Evolutionary conservation across 2,329 filamentous ascomycete genomes (phyloP), one percentile per base, ranked within the genome.

Genomic region (Didymella segeticola): DNA sequence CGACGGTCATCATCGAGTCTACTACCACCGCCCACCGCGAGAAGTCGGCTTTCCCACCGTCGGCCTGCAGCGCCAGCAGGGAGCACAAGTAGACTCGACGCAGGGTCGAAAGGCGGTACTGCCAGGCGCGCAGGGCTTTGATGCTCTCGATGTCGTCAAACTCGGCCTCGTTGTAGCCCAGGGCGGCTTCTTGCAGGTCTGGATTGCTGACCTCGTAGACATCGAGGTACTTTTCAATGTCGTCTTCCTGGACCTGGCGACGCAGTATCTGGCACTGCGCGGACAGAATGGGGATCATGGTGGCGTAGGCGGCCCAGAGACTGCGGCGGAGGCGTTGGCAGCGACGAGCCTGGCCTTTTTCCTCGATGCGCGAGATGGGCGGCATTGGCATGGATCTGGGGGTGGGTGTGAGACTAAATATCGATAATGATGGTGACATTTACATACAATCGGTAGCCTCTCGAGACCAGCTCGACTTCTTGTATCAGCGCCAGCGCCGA

Each of bases 381-480:
- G 95, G 93, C 29, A 98, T 78, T 20, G 93, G 93, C 14, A 87
- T 89, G 80, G 91, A 96, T 77, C 91, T 96, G 66, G 48, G 33
- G 12, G 54, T 8, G 33, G 12, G 54, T 8, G 31, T 47, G 17
- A 49, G 51, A 17, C 2, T 9, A 7, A 2, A 6, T 1, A 6
- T 3, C 22, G n/a, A 9, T 12, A 19, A 22, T 2, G 30, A n/a
- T 7, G 6, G 20, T 15, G n/a, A n/a, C n/a, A n/a, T n/a, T n/a
- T n/a, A 78, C 87, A 74, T 76, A 91, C 86, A 96, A 82, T 76
- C 90, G 84, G 74, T 96, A 97, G 19, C 93, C 93, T 63, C 93
- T 86, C 25, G 93, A 96, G 22, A 97, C 92, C 26, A 97, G 82
- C 77, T 97, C 93, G n/a, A 97, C 92, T 76, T 97, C 93, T 73